A percentile compares a stretch with the other conserved stretches of the same genome.
phyloP scores from a whole-genome alignment of 768 basidiomycete genomes.

The Favolaschia claudopus region DNA sequence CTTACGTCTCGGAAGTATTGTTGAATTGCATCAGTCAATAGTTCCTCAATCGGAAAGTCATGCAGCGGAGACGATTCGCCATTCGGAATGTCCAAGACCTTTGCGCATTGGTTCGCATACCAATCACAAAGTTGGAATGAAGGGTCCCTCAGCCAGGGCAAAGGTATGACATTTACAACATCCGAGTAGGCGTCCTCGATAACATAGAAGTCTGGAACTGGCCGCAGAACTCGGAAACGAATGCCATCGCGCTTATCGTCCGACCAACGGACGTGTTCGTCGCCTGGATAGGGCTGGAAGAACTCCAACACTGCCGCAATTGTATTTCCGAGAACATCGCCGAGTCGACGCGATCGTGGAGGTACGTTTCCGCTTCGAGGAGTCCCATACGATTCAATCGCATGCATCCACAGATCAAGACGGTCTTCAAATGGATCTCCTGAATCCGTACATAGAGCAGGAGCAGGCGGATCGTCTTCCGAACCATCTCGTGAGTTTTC shows the following conservation, averaged over 20 bases:
- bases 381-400: background rate
- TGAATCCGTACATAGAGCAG: no score
- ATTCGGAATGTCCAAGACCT: no score
- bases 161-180: background rate
- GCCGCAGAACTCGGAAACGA: background rate
- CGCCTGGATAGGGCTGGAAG: slow-evolving; percentile 5
- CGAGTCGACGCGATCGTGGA: background rate
- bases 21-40: no score
- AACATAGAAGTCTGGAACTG: background rate
- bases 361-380: background rate
- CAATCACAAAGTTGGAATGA: background rate
- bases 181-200: slow-evolving; percentile 1
- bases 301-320: background rate
- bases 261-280: background rate
- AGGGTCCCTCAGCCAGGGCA: background rate
- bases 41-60: no score
- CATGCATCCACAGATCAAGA: no score
- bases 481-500: no score
- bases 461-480: no score
- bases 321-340: background rate
- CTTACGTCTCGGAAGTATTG: no score
- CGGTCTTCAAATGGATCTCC: no score
- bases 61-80: no score
- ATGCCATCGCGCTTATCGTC: background rate
- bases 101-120: background rate